A percentile compares a stretch with the other conserved stretches of the same genome.
Conservation (phyloP, 129 eudicot genomes). For the Saposhnikovia divaricata region DNA sequence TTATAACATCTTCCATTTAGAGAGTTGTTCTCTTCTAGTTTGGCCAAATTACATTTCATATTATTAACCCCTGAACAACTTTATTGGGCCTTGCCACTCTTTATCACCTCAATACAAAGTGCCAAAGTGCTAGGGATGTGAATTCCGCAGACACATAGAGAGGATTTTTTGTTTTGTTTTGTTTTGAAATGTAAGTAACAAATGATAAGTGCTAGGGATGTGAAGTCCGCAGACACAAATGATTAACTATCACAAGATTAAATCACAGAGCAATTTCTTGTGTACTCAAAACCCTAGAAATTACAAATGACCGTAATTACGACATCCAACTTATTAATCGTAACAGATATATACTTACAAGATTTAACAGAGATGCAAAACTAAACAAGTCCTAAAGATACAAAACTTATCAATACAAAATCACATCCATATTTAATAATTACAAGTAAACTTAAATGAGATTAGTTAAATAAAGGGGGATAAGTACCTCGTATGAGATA, state of each 20-base stretch:
- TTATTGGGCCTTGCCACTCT: not conserved
- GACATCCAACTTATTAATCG: not conserved
- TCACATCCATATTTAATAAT: not conserved
- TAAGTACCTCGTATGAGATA: slow-evolving; percentile 61
- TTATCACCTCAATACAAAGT: not conserved
- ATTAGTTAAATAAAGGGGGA: not conserved
- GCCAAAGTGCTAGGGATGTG: too few species aligned
- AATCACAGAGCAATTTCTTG: not conserved
- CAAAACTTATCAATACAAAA: not conserved
- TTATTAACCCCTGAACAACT: not conserved
- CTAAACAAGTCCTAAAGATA: not conserved
- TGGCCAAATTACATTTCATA: not conserved
- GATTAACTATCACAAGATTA: not conserved
- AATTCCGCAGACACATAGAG: too few species aligned
- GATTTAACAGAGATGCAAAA: not conserved
- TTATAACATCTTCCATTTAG: not conserved
- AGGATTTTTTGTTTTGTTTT: not conserved
- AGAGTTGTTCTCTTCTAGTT: not conserved
- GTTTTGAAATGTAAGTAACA: not conserved
- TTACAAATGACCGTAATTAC: not conserved
- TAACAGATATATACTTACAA: too few species aligned
- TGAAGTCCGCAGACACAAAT: not conserved
- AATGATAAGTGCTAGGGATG: not conserved
- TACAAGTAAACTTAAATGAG: not conserved
- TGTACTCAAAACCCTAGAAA: not conserved